Conservation (phyloP, 495 filamentous ascomycete genomes). For the Talaromyces thailandensis region DNA sequence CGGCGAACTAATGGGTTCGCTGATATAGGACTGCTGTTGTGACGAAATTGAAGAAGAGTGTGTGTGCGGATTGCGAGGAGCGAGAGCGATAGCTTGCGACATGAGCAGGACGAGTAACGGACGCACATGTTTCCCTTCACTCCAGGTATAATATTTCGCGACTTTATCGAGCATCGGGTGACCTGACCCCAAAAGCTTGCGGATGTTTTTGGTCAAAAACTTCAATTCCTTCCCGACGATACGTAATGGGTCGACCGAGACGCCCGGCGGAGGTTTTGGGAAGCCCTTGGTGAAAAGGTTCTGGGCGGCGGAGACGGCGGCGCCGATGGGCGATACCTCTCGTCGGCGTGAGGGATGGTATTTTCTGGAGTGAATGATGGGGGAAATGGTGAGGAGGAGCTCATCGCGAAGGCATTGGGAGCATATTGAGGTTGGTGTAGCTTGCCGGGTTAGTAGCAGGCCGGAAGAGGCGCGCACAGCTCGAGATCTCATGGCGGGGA, state of each 20-base stretch:
- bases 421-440: constrained; percentile 25
- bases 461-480: constrained; percentile 25
- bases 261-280: constrained; percentile 46
- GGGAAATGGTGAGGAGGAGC: constrained; percentile 10
- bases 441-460: constrained; percentile 25
- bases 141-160: constrained; percentile 96
- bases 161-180: constrained; percentile 91
- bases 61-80: constrained; percentile 49
- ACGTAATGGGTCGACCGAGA: constrained; percentile 64
- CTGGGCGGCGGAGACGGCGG: constrained; percentile 70
- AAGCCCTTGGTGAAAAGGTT: constrained; percentile 65
- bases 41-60: constrained; percentile 10
- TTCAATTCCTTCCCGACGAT: constrained; percentile 94
- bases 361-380: constrained; percentile 24
- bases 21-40: constrained; percentile 35
- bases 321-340: constrained; percentile 47
- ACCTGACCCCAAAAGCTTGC: constrained; percentile 78
- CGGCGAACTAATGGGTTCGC: constrained; percentile 67
- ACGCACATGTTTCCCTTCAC: constrained; percentile 92
- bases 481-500: constrained; percentile 37
- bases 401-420: constrained; percentile 39
- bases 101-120: constrained; percentile 91
- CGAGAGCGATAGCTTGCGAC: constrained; percentile 79
- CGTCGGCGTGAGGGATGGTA: constrained; percentile 34
- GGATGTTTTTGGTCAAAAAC: constrained; percentile 81